These are phyloP conservation scores for Cystobasidium ongulense DNA, from an alignment of 768 basidiomycete genomes.

Conservation along the genomic window DNA sequence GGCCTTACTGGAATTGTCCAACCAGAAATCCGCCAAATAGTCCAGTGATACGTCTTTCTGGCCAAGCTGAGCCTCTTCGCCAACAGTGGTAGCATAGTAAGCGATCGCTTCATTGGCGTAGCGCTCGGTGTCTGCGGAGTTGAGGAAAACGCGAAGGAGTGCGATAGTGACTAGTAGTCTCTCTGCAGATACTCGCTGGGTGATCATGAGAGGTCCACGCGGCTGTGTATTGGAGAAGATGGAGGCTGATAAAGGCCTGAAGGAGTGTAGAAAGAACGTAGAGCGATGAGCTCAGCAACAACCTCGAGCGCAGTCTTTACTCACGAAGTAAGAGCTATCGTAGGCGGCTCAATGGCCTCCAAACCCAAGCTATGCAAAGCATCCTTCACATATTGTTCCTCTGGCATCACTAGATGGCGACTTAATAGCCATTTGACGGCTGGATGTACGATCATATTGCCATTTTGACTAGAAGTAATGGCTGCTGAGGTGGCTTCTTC, in stretches of 20 bases:
- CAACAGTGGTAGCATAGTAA: conserved; percentile 70
- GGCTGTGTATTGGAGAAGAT: conserved; percentile 44
- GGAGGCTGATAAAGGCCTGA: neutral
- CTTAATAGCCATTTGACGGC: conserved; percentile 6
- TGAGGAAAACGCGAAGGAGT: conserved; percentile 62
- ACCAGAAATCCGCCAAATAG: conserved; percentile 66
- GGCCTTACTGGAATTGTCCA: conserved; percentile 60
- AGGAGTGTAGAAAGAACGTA: neutral
- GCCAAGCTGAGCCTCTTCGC: conserved; percentile 54
- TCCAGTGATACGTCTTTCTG: conserved; percentile 65
- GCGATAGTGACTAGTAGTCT: conserved; percentile 61
- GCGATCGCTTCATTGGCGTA: conserved; percentile 64
- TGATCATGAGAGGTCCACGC: conserved; percentile 59
- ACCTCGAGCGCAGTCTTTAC: conserved; percentile 38
- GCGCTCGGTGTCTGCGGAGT: conserved; percentile 63
- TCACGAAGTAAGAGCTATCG: neutral
- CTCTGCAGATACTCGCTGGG: conserved; percentile 60
- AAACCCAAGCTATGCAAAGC: neutral
- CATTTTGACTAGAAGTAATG: conserved; percentile 48
- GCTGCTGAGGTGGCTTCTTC: neutral
- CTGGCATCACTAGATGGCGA: neutral
- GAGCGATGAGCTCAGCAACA: conserved; percentile 33
- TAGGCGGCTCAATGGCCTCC: conserved; percentile 2
- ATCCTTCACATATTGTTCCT: conserved; percentile 7
- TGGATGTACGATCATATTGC: neutral